A percentile compares a stretch with the other conserved stretches of the same genome.
Conservation (phyloP, 2,329 filamentous ascomycete genomes). For the Fusarium caatingaense region DNA sequence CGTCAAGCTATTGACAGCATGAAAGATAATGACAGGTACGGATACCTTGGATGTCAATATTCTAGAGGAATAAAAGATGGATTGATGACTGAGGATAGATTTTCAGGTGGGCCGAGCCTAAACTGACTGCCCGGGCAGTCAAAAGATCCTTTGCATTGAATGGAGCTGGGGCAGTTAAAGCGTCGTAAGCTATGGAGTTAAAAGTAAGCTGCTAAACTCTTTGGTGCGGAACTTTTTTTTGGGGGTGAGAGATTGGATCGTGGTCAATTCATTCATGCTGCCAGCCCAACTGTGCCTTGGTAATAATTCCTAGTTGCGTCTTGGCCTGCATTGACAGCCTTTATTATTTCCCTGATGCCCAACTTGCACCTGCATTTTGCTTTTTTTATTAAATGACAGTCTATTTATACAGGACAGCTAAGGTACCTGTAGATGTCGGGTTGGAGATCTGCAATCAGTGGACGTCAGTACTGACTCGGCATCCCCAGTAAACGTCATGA, state of each 20-base stretch:
- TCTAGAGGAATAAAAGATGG: too few relatives aligned
- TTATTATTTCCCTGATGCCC: neutral
- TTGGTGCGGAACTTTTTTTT: conserved; percentile 7
- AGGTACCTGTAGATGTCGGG: too few relatives aligned
- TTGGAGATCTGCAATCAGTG: conserved; percentile 7
- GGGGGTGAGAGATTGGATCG: neutral
- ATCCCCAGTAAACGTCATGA: conserved; percentile 23
- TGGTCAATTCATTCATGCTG: neutral
- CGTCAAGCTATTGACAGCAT: conserved; percentile 11
- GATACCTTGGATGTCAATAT: too few relatives aligned
- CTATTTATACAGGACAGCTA: neutral
- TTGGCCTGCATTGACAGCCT: neutral
- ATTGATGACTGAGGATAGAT: neutral
- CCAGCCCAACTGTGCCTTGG: neutral
- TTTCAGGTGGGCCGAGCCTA: too few relatives aligned
- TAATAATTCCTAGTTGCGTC: neutral
- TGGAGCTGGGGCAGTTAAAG: neutral
- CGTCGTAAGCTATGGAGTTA: conserved; percentile 18
- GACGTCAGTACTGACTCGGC: conserved; percentile 14
- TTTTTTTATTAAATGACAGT: neutral
- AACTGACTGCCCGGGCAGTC: too few relatives aligned
- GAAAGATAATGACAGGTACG: too few relatives aligned
- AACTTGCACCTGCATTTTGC: neutral
- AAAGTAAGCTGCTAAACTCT: conserved; percentile 3
- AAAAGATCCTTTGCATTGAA: neutral